Percentiles rank a stretch among this genome's conserved stretches.
phyloP scores from a whole-genome alignment of 2,329 filamentous ascomycete genomes.

The Tolypocladium capitatum region DNA sequence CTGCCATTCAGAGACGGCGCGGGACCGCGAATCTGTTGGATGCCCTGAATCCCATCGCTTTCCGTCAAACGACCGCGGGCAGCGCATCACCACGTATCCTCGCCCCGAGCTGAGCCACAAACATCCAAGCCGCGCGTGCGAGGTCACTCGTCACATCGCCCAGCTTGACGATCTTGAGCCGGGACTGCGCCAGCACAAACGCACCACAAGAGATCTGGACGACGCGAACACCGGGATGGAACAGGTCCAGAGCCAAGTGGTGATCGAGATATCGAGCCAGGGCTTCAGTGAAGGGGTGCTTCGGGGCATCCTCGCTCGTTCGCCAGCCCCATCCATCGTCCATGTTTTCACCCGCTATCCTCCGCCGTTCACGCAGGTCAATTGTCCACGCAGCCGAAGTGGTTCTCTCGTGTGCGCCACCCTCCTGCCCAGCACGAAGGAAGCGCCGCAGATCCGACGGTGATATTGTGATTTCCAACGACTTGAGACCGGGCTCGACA shows the following conservation, averaged over 20 bases:
- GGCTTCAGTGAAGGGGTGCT: slow-evolving; percentile 34
- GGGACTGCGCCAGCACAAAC: slow-evolving; percentile 39
- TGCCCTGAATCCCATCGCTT: neutral
- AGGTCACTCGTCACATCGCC: slow-evolving; percentile 17
- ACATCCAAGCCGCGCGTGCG: slow-evolving; percentile 23
- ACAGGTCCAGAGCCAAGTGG: slow-evolving; percentile 42
- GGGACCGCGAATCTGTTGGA: too few species aligned
- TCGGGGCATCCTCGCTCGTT: slow-evolving; percentile 5
- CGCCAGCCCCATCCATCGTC: slow-evolving; percentile 44
- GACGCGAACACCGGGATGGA: slow-evolving; percentile 40
- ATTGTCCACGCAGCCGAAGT: slow-evolving; percentile 14
- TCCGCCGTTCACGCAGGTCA: slow-evolving; percentile 25
- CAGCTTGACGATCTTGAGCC: slow-evolving; percentile 31
- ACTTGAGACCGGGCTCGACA: slow-evolving; percentile 18
- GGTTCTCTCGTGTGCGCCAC: slow-evolving; percentile 1
- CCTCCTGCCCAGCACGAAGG: slow-evolving; percentile 22
- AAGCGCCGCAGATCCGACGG: slow-evolving; percentile 34
- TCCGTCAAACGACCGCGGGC: neutral
- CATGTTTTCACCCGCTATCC: slow-evolving; percentile 29
- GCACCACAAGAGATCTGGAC: slow-evolving; percentile 41
- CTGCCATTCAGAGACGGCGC: too few species aligned
- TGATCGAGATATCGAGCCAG: slow-evolving; percentile 34
- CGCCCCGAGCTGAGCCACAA: slow-evolving; percentile 21
- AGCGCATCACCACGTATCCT: slow-evolving; percentile 14
- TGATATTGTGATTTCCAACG: slow-evolving; percentile 39